These are phyloP conservation scores for Teratosphaeria viscida DNA, from an alignment of 2,329 filamentous ascomycete genomes.

Conservation along the genomic window DNA sequence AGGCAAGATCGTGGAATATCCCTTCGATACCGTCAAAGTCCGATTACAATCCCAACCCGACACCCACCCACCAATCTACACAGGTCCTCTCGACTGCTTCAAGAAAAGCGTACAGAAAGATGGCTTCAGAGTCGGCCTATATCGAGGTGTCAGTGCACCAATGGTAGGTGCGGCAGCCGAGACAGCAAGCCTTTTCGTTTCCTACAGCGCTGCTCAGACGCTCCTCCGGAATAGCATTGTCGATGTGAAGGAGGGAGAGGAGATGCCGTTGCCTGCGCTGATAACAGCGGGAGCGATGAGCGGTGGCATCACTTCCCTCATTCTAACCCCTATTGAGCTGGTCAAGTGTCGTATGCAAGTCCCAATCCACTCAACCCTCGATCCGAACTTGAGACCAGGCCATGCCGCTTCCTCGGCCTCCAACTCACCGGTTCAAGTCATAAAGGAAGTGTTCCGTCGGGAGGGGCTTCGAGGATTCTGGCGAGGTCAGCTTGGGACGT, in stretches of 20 bases:
- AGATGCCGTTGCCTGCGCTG: slow-evolving; percentile 64
- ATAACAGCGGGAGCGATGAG: slow-evolving; percentile 74
- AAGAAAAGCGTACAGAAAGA: slow-evolving; percentile 70
- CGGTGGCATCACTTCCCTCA: slow-evolving; percentile 78
- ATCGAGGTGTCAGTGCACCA: slow-evolving; percentile 86
- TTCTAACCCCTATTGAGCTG: slow-evolving; percentile 89
- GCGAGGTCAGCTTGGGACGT: slow-evolving; percentile 86
- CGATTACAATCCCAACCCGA: slow-evolving; percentile 92
- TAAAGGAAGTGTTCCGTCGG: slow-evolving; percentile 68
- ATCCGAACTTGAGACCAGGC: slow-evolving; percentile 12
- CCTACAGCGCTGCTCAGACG: slow-evolving; percentile 56
- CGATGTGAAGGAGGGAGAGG: slow-evolving; percentile 30
- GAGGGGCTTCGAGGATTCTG: slow-evolving; percentile 83
- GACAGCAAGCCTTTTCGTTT: slow-evolving; percentile 86
- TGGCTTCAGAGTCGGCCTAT: slow-evolving; percentile 64
- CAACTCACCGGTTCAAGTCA: slow-evolving; percentile 52
- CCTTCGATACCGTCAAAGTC: slow-evolving; percentile 97
- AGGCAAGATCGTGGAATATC: slow-evolving; percentile 95
- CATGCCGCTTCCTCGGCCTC: slow-evolving; percentile 5
- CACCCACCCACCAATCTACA: slow-evolving; percentile 69
- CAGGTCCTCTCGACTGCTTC: slow-evolving; percentile 86
- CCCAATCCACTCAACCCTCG: slow-evolving; percentile 33
- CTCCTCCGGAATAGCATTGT: slow-evolving; percentile 56
- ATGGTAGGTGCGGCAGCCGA: slow-evolving; percentile 85
- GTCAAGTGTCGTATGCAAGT: slow-evolving; percentile 99